Evolutionary conservation across 2,329 filamentous ascomycete genomes (phyloP), one percentile per base, ranked within the genome.

Genomic region (Albophoma yamanashiensis): DNA sequence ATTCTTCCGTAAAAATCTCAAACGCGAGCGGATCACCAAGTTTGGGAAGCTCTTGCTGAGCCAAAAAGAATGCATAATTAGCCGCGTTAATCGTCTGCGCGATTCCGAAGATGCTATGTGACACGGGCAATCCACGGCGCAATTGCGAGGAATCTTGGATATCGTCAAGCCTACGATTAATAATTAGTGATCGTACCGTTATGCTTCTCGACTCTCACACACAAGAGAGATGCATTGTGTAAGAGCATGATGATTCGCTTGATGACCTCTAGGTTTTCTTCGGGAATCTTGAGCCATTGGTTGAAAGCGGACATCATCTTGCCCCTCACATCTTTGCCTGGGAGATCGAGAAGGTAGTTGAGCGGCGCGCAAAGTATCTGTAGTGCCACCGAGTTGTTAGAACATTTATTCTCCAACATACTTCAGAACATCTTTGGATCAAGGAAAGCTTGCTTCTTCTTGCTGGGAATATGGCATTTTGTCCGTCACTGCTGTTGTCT

Each of bases 1-100:
- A 78, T 74, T 92, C 89, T 62, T 92, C 88, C 6, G 85, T 86
- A 68, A 87, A 93, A 56, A 92, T 86, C 59, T 78, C 75, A 59
- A 91, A 79, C n/a, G 84, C 82, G 12, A 55, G 40, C 45, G 79
- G 78, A 68, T 88, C 89, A 56, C 79, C 76, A 57, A 93, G 81
- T 64, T 82, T 84, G 62, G 85, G 79, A 14, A 92, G 76, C 50
- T 63, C 61, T 27, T 55, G 50, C 45, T 58, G 55, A 20, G 62
- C 62, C 20, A 61, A 56, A 39, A 80, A 78, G 62, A 78, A 80
- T 31, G 76, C 73, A 60, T 78, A 79, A 63, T 78, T 81, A 42
- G 78, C 78, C 15, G 75, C 77, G 68, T 81, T 81, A 66, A 81
- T 81, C 1, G 79, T 79, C 62, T 81, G 79, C 14, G 78, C 74